These are phyloP conservation scores for Suillus variegatus DNA, from an alignment of 768 basidiomycete genomes.

Conservation along the genomic window DNA sequence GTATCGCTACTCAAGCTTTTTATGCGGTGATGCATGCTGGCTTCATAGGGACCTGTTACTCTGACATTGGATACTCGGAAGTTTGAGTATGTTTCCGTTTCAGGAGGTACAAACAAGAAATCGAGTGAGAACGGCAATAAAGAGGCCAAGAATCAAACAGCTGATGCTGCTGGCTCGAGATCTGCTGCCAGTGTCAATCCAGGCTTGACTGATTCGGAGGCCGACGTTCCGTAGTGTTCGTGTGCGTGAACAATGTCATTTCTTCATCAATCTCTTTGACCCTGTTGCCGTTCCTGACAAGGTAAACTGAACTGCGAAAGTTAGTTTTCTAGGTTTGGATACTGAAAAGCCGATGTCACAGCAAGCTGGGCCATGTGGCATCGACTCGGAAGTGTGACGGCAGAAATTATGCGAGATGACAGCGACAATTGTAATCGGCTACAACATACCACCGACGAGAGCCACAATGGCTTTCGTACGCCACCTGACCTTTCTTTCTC, in stretches of 20 bases:
- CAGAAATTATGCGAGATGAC: background rate
- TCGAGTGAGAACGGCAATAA: background rate
- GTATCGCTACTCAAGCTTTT: slow-evolving; percentile 5
- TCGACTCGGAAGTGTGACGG: background rate
- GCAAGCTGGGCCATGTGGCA: background rate
- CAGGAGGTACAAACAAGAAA: slow-evolving; percentile 10
- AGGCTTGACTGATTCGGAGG: background rate
- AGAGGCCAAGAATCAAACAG: background rate
- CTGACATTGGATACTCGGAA: slow-evolving; percentile 83
- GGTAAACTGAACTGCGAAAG: background rate
- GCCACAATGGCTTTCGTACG: slow-evolving; percentile 65
- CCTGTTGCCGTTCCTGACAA: background rate
- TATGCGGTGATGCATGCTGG: background rate
- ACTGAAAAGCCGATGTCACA: background rate
- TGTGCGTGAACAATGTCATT: background rate
- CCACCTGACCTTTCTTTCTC: slow-evolving; percentile 55
- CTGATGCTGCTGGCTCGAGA: background rate
- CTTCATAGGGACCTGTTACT: slow-evolving; percentile 74
- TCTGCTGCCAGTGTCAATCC: background rate
- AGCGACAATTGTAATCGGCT: slow-evolving; percentile 14
- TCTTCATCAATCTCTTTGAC: background rate
- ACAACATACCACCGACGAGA: slow-evolving; percentile 72
- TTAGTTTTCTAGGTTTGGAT: background rate
- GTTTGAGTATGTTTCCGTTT: slow-evolving; percentile 58
- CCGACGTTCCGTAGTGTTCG: background rate